phyloP scores from a whole-genome alignment of 176 grass and related monocot genomes.

The Canna indica region DNA sequence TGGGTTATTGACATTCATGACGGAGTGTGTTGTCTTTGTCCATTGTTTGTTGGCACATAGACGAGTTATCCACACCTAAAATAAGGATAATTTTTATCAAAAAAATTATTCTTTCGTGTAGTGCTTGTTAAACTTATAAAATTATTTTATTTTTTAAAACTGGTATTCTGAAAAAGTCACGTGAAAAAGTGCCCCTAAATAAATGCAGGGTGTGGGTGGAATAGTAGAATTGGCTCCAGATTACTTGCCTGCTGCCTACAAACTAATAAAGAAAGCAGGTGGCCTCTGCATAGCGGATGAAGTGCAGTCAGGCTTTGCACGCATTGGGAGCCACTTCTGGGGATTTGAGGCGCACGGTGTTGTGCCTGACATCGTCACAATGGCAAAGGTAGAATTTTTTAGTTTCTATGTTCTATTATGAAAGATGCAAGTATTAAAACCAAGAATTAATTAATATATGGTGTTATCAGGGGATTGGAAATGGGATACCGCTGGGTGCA shows the following conservation, averaged over 20 bases:
- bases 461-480: conserved; percentile 77
- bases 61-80: too few relatives aligned
- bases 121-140: too few relatives aligned
- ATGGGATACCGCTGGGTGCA: conserved; percentile 86
- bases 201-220: conserved; percentile 91
- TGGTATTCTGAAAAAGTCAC: too few relatives aligned
- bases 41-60: too few relatives aligned
- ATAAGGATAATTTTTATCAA: too few relatives aligned
- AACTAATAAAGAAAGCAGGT: conserved; percentile 51
- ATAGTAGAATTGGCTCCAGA: conserved; percentile 78
- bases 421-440: background rate
- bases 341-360: conserved; percentile 79
- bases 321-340: conserved; percentile 89
- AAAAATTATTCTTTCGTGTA: too few relatives aligned
- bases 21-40: too few relatives aligned
- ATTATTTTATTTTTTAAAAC: too few relatives aligned
- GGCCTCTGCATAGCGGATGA: conserved; percentile 96
- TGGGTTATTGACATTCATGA: too few relatives aligned
- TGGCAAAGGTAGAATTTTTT: conserved; percentile 76
- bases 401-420: too few relatives aligned
- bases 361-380: conserved; percentile 86
- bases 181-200: too few relatives aligned
- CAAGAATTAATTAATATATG: background rate
- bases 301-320: conserved; percentile 80
- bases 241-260: conserved; percentile 70